A percentile compares a stretch with the other conserved stretches of the same genome.
Conservation (phyloP, 2,329 filamentous ascomycete species). For the Monilinia fructicola region DNA sequence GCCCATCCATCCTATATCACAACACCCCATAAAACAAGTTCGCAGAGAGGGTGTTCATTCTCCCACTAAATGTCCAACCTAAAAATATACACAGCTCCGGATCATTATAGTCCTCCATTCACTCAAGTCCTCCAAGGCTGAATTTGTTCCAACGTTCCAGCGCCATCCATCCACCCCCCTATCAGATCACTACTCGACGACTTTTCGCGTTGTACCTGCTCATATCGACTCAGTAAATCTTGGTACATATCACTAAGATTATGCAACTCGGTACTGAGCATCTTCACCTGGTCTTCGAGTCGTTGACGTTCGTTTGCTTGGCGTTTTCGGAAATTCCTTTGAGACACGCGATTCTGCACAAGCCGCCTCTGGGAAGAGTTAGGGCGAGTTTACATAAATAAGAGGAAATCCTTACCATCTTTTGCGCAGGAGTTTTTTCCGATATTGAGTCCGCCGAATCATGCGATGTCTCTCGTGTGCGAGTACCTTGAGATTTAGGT, state of each 20-base stretch:
- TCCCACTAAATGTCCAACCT: background rate
- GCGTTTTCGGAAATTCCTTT: conserved; percentile 24
- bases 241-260: conserved; percentile 19
- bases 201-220: conserved; percentile 18
- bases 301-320: conserved; percentile 23
- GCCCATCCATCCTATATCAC: background rate
- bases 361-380: conserved; percentile 19
- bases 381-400: background rate
- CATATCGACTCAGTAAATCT: conserved; percentile 18
- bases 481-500: conserved; percentile 14
- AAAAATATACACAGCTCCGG: background rate
- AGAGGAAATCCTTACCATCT: conserved; percentile 15
- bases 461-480: conserved; percentile 25
- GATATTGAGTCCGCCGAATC: conserved; percentile 21
- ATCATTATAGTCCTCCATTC: background rate
- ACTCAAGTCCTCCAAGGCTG: conserved; percentile 12
- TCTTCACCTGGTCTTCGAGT: conserved; percentile 23
- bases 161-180: conserved; percentile 14
- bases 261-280: conserved; percentile 21
- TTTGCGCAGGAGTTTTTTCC: conserved; percentile 23
- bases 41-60: background rate
- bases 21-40: conserved; percentile 12
- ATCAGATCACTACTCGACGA: conserved; percentile 18
- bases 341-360: conserved; percentile 23
- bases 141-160: conserved; percentile 3